phyloP scores from a whole-genome alignment of 805 yeast species.

The Sugiyamaella valdiviana region DNA sequence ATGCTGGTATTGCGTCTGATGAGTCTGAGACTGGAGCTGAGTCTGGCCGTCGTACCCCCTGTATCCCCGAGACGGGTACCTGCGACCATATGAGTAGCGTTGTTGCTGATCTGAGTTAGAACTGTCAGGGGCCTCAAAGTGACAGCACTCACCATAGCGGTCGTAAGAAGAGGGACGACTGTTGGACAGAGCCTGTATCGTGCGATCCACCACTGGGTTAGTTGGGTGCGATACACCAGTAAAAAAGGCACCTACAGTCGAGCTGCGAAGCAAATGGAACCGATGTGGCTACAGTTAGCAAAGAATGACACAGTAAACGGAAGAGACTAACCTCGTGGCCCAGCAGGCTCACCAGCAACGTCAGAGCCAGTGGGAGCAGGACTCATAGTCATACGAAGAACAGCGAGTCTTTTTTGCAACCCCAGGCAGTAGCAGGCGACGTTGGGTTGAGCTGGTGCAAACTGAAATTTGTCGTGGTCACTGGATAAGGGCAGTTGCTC shows the following conservation, averaged over 20 bases:
- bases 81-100: background rate
- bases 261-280: conserved; percentile 17
- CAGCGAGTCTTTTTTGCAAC: too few relatives aligned
- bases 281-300: background rate
- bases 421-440: too few relatives aligned
- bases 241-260: conserved; percentile 8
- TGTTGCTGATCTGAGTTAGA: background rate
- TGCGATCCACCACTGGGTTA: conserved; percentile 14
- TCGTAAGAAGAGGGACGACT: background rate
- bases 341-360: too few relatives aligned
- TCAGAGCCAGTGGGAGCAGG: background rate
- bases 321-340: too few relatives aligned
- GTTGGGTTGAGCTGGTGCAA: too few relatives aligned
- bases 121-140: background rate
- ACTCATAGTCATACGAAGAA: background rate
- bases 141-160: conserved; percentile 2
- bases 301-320: too few relatives aligned
- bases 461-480: background rate
- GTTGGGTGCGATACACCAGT: background rate
- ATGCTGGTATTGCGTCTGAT: conserved; percentile 5
- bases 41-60: background rate
- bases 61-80: background rate
- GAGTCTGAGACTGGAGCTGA: background rate
- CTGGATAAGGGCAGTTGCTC: background rate
- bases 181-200: conserved; percentile 12